Percentiles rank a stretch among this genome's conserved stretches.
These are phyloP conservation scores for Aspergillus nomiae DNA, from an alignment of 2,329 filamentous ascomycete species.

Conservation along the genomic window DNA sequence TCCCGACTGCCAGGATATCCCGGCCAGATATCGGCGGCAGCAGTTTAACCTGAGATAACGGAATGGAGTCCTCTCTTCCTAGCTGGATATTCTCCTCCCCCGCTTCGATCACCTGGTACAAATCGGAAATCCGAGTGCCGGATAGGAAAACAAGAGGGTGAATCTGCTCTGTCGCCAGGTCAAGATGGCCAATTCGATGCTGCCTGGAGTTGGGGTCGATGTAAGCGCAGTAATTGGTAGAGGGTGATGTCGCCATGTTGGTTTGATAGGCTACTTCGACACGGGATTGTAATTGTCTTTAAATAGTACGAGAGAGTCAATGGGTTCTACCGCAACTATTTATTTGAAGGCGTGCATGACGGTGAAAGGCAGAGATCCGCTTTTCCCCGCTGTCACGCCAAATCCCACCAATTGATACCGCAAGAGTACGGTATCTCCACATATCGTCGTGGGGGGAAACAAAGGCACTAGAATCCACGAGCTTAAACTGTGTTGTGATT, in stretches of 20 bases:
- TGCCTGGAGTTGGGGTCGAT: background rate
- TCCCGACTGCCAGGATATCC: slow-evolving; percentile 59
- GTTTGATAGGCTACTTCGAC: background rate
- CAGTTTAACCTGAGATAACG: slow-evolving; percentile 42
- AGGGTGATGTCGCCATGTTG: background rate
- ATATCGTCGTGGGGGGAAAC: no score
- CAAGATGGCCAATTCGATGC: background rate
- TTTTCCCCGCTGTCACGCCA: no score
- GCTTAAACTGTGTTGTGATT: no score
- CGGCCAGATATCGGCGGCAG: slow-evolving; percentile 52
- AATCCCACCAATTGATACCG: no score
- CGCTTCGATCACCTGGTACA: slow-evolving; percentile 50
- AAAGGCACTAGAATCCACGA: no score
- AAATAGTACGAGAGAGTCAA: no score
- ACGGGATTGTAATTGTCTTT: no score
- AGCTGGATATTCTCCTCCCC: slow-evolving; percentile 42
- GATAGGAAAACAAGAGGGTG: background rate
- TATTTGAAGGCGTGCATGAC: no score
- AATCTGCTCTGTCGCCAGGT: background rate
- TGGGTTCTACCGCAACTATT: no score
- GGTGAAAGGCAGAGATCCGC: no score
- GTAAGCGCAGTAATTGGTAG: background rate
- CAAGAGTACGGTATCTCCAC: no score
- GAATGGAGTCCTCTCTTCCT: slow-evolving; percentile 34
- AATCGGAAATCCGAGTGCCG: slow-evolving; percentile 27